Base-by-base conservation (phyloP, 2,329 filamentous ascomycete genomes). In the Cordyceps cateniannulata region DNA sequence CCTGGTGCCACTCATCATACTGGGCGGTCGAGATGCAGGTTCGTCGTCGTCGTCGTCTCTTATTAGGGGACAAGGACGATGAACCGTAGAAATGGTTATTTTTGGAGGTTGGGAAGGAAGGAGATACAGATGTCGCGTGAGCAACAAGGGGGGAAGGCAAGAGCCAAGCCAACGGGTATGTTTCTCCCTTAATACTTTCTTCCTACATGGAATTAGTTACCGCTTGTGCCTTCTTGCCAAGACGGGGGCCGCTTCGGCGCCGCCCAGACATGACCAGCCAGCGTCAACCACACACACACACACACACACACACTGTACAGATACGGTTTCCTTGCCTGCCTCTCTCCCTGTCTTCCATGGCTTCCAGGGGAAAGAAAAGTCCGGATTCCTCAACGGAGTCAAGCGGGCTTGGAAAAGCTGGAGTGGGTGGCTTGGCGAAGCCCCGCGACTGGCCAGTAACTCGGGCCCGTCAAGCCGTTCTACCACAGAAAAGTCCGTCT, bases 341-440 rank as follows among this genome's bases (percentile, higher is more conserved):
- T 10, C 29, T 6, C 29, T 32, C 29, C 29, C 29, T 32, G 3
- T 10, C 29, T 32, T 32, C 29, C 29, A 8, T 32, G 8, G 29
- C 29, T 32, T 7, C 29, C 32, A 35, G 32, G 32, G 32, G 29
- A 42, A 20, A 27, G 29, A 25, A 59, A 59, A 35, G 35, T 29
- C 56, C 56, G 47, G 27, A 49, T 24, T 58, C 10, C 35, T 35
- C 16, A 5, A 22, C 38, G 45, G 44, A 57, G 32, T 10, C 27
- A 16, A 38, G 24, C 18, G 32, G 56, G 56, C 56, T 51, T 32
- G 56, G n/a, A n/a, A 57, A 45, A 57, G 54, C 29, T 49, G 56
- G 45, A 51, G 56, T 59, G 8, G 32, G 56, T 20, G 57, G 24
- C 57, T 59, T 59, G 57, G 48, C 48, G 48, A 5, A n/a, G 57